These are phyloP conservation scores for Pythium dissimile DNA, from an alignment of 352 stramenopile species.

Conservation along the genomic window DNA sequence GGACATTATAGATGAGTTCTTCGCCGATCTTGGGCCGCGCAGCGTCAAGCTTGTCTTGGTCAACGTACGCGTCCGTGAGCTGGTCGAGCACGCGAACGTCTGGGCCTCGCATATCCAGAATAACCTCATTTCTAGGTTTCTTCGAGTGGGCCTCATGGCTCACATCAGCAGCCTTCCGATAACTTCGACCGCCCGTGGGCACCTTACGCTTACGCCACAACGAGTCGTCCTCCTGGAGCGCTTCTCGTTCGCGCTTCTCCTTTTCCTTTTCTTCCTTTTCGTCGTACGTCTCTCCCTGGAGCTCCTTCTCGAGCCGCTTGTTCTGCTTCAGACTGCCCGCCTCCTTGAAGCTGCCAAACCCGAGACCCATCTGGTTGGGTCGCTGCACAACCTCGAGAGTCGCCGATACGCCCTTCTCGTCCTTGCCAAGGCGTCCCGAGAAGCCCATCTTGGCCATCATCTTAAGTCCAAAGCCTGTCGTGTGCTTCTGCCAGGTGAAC, in stretches of 20 bases:
- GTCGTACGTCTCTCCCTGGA: conserved; percentile 71
- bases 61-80: conserved; percentile 63
- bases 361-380: conserved; percentile 90
- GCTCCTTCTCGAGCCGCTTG: conserved; percentile 88
- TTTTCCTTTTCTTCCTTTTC: conserved; percentile 35
- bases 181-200: conserved; percentile 33
- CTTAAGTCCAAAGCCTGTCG: conserved; percentile 95
- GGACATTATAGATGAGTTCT: conserved; percentile 91
- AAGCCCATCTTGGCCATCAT: conserved; percentile 97
- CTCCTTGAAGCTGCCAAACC: conserved; percentile 93
- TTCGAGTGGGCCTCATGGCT: conserved; percentile 45
- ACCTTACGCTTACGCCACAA: conserved; percentile 81
- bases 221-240: conserved; percentile 61
- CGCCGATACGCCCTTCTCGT: conserved; percentile 90
- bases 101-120: conserved; percentile 89
- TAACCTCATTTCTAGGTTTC: conserved; percentile 55
- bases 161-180: conserved; percentile 69
- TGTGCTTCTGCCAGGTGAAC: conserved; percentile 94
- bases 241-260: conserved; percentile 24
- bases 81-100: conserved; percentile 69
- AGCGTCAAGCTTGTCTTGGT: conserved; percentile 35
- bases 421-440: conserved; percentile 89
- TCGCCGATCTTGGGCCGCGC: conserved; percentile 78
- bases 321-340: conserved; percentile 91
- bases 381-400: conserved; percentile 94